These are phyloP conservation scores for Aspergillus hortae DNA, from an alignment of 2,329 filamentous ascomycete genomes.

Conservation along the genomic window DNA sequence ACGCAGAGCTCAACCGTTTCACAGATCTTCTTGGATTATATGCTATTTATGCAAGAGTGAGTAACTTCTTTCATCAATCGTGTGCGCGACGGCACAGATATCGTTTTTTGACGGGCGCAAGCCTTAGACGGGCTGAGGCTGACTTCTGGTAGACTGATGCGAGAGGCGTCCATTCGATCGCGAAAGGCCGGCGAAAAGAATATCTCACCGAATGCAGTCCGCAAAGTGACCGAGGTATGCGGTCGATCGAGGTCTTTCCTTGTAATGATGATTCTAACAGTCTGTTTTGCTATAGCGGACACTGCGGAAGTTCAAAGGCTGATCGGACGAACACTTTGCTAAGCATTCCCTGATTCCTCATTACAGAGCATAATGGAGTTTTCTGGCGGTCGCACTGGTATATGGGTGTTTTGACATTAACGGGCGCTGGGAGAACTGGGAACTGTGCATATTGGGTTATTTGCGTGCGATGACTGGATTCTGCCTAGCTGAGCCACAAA, in stretches of 20 bases:
- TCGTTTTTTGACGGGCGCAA: too few species aligned
- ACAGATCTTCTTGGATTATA: slow-evolving; percentile 80
- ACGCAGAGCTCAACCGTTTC: not conserved
- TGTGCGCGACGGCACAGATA: too few species aligned
- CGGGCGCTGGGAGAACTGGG: too few species aligned
- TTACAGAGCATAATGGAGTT: not conserved
- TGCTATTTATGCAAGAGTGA: slow-evolving; percentile 71
- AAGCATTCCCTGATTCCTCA: not conserved
- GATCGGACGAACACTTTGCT: slow-evolving; percentile 25
- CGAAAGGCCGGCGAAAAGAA: slow-evolving; percentile 70
- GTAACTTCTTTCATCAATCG: slow-evolving; percentile 12
- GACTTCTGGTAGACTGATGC: slow-evolving; percentile 56
- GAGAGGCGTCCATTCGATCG: slow-evolving; percentile 72
- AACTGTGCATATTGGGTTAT: too few species aligned
- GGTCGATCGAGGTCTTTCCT: not conserved
- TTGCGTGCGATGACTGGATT: too few species aligned
- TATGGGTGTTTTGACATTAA: too few species aligned
- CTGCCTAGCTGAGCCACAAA: too few species aligned
- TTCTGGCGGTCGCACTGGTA: too few species aligned
- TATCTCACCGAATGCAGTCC: slow-evolving; percentile 71
- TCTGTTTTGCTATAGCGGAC: slow-evolving; percentile 50
- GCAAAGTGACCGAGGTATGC: slow-evolving; percentile 71
- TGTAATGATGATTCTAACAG: slow-evolving; percentile 7
- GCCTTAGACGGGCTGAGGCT: not conserved
- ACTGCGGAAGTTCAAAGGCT: slow-evolving; percentile 66